These are phyloP conservation scores for Steccherinum ochraceum DNA, from an alignment of 768 basidiomycete species.

Conservation along the genomic window DNA sequence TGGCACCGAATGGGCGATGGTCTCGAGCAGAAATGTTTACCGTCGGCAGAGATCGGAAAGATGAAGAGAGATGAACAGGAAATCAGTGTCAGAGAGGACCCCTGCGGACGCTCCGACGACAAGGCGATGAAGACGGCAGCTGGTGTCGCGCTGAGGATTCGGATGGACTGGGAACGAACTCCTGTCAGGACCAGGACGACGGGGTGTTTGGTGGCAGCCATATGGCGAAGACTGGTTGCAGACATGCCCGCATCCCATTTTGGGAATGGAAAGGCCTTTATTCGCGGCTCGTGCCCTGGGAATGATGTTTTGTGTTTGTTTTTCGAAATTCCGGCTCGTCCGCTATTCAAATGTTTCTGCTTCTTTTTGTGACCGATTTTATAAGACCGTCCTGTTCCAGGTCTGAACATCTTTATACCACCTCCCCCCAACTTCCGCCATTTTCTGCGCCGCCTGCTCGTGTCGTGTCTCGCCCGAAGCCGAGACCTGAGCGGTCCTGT, in stretches of 20 bases:
- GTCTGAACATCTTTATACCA: conserved; percentile 17
- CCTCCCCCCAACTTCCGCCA: conserved; percentile 6
- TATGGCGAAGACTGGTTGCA: not conserved
- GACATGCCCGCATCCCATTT: not conserved
- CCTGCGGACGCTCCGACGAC: too few species aligned
- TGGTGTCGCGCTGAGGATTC: too few species aligned
- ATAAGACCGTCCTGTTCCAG: conserved; percentile 16
- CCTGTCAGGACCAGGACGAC: too few species aligned
- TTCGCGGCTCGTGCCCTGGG: conserved; percentile 11
- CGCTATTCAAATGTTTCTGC: conserved; percentile 25
- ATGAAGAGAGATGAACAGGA: too few species aligned
- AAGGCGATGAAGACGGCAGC: too few species aligned
- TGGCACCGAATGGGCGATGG: too few species aligned
- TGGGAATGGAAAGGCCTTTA: not conserved
- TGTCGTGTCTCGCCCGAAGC: not conserved
- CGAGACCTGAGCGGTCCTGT: not conserved
- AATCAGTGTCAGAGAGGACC: too few species aligned
- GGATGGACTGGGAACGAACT: too few species aligned
- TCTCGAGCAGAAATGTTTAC: not conserved
- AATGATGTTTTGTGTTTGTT: conserved; percentile 23
- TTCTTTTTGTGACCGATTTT: conserved; percentile 20
- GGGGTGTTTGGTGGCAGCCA: not conserved
- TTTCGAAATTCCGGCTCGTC: conserved; percentile 22
- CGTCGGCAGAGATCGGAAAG: too few species aligned
- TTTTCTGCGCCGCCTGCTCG: conserved; percentile 6